Conservation (phyloP, 1,284 basidiomycete genomes). For the Ceraceosorus guamensis region DNA sequence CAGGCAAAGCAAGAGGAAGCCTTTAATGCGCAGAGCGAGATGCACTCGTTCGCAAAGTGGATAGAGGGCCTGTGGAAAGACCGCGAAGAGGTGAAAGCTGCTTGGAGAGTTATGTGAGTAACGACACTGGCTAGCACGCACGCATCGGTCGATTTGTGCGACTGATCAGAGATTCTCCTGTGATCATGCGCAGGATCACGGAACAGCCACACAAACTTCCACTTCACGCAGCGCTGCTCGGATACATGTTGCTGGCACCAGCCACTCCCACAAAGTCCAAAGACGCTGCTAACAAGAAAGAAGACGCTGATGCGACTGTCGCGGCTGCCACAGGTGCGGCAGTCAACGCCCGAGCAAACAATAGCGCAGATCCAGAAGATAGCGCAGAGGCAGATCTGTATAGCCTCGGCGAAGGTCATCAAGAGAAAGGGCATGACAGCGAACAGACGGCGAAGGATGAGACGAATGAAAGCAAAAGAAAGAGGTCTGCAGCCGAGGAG, state of each 20-base stretch:
- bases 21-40: neutral
- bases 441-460: slow-evolving; percentile 4
- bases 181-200: slow-evolving; percentile 12
- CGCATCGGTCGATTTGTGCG: too few species aligned
- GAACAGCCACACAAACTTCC: slow-evolving; percentile 21
- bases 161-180: too few species aligned
- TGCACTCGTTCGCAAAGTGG: neutral
- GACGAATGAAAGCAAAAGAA: slow-evolving; percentile 2
- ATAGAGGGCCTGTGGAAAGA: neutral
- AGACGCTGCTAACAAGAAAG: too few species aligned
- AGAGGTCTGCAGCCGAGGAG: neutral
- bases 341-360: too few species aligned
- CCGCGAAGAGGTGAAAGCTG: neutral
- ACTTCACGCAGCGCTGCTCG: slow-evolving; percentile 37
- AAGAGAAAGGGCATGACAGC: neutral
- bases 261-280: too few species aligned
- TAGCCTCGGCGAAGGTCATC: neutral
- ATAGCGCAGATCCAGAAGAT: too few species aligned
- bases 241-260: slow-evolving; percentile 33
- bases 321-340: too few species aligned
- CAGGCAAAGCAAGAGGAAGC: neutral
- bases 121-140: too few species aligned
- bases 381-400: slow-evolving; percentile 4
- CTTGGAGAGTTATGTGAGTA: slow-evolving; percentile 6
- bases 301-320: too few species aligned